Evolutionary conservation across 2,329 filamentous ascomycete species (phyloP).

Genomic region (Fusarium pilosicola): DNA sequence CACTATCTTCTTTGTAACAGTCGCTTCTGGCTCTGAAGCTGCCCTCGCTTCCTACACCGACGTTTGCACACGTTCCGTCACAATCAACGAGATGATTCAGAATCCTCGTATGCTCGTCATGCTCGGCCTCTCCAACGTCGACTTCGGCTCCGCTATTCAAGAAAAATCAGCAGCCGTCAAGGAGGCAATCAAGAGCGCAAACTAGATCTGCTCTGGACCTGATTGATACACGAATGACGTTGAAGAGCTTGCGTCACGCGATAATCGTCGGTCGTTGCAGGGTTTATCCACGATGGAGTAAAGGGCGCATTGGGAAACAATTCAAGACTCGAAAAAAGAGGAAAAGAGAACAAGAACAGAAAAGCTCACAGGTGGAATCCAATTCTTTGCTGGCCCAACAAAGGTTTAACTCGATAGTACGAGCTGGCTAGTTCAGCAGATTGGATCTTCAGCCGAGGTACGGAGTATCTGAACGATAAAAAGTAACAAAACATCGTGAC

Average conservation of each 20-base stretch:
- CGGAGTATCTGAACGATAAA: background rate
- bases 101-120: conserved; percentile 45
- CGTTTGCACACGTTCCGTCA: conserved; percentile 46
- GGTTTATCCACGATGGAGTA: conserved; percentile 8
- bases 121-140: conserved; percentile 46
- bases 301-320: background rate
- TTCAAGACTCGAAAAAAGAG: background rate
- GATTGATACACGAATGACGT: conserved; percentile 16
- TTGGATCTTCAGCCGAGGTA: background rate
- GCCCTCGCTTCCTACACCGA: conserved; percentile 45
- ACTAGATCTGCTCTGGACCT: background rate
- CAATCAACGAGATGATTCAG: conserved; percentile 47
- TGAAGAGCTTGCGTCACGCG: conserved; percentile 13
- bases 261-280: conserved; percentile 3
- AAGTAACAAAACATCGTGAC: background rate
- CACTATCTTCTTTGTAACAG: conserved; percentile 11
- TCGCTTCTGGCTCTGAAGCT: conserved; percentile 32
- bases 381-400: background rate
- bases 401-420: background rate
- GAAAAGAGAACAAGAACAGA: background rate
- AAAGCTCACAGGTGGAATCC: background rate
- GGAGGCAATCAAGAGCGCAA: conserved; percentile 24
- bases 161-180: conserved; percentile 42
- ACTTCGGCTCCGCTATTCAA: conserved; percentile 45
- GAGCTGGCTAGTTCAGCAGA: background rate